These are phyloP conservation scores for Trichosporon faecale DNA, from an alignment of 1,284 basidiomycete species.

Conservation along the genomic window DNA sequence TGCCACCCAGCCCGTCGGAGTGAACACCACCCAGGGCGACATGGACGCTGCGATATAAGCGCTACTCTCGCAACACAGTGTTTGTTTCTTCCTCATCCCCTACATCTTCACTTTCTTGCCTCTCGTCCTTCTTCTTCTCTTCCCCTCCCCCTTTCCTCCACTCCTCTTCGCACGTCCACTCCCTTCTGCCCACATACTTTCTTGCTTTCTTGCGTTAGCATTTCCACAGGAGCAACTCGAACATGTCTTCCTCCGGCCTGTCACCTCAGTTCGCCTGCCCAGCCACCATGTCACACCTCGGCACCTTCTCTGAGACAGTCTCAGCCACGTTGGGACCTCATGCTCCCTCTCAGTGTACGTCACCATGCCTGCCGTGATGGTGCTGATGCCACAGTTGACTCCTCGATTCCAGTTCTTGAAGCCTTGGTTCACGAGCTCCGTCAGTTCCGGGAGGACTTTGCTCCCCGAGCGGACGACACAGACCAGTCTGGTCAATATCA, in stretches of 20 bases:
- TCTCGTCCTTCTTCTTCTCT: background rate
- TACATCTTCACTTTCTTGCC: background rate
- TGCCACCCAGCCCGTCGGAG: background rate
- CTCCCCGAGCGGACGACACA: background rate
- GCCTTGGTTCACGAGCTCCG: background rate
- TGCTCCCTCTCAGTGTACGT: background rate
- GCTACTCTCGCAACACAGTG: background rate
- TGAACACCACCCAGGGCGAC: background rate
- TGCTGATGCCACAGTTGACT: background rate
- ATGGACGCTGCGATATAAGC: background rate
- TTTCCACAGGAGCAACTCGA: background rate
- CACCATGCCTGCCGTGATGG: background rate
- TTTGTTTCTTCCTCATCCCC: background rate
- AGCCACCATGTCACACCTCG: background rate
- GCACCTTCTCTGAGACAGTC: background rate
- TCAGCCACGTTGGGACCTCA: background rate
- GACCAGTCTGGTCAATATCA: background rate
- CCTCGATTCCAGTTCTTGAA: background rate
- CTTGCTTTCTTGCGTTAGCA: background rate
- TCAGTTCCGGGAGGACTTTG: background rate
- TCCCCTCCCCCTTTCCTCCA: background rate
- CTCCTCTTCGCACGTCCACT: background rate
- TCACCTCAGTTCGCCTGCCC: background rate
- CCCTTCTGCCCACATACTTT: background rate
- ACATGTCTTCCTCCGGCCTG: background rate